Percentiles rank a stretch among this genome's conserved stretches.
Conservation (phyloP, 164 flowering plant species). For the Cinnamomum chago region DNA sequence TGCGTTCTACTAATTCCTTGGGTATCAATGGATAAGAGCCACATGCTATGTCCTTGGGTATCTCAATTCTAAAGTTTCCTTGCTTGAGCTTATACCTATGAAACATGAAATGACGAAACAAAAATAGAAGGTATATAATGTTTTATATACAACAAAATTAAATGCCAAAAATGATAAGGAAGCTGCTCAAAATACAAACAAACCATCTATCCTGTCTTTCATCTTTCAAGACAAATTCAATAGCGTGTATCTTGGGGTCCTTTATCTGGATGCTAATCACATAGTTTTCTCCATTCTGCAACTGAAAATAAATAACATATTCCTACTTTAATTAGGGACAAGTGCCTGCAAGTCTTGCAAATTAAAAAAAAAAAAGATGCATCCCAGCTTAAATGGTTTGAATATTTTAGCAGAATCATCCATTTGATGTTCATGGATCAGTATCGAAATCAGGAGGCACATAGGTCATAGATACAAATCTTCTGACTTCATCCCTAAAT, state of each 20-base stretch:
- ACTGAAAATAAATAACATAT: background rate
- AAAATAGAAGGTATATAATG: background rate
- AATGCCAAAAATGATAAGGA: background rate
- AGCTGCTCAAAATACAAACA: slow-evolving; percentile 10
- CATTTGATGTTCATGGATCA: background rate
- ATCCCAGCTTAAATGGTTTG: background rate
- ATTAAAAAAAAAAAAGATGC: no score
- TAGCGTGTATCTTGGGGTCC: slow-evolving; percentile 35
- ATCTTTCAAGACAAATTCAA: slow-evolving; percentile 44
- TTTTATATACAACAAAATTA: background rate
- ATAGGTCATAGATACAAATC: background rate
- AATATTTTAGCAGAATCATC: background rate
- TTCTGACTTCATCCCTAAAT: background rate
- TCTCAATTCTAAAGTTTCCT: slow-evolving; percentile 37
- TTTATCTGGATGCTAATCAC: slow-evolving; percentile 27
- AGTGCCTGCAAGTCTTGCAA: background rate
- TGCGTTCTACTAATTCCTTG: slow-evolving; percentile 31
- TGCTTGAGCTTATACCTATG: slow-evolving; percentile 32
- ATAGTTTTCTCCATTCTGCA: slow-evolving; percentile 30
- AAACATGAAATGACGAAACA: slow-evolving; percentile 1
- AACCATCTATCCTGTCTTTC: slow-evolving; percentile 35
- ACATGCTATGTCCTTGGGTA: slow-evolving; percentile 21
- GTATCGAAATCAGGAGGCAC: background rate
- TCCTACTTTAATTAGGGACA: background rate
- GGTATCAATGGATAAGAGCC: slow-evolving; percentile 25